A percentile compares a stretch with the other conserved stretches of the same genome.
Conservation (phyloP, 495 filamentous ascomycete species). For the Penicillium atrosanguineum region DNA sequence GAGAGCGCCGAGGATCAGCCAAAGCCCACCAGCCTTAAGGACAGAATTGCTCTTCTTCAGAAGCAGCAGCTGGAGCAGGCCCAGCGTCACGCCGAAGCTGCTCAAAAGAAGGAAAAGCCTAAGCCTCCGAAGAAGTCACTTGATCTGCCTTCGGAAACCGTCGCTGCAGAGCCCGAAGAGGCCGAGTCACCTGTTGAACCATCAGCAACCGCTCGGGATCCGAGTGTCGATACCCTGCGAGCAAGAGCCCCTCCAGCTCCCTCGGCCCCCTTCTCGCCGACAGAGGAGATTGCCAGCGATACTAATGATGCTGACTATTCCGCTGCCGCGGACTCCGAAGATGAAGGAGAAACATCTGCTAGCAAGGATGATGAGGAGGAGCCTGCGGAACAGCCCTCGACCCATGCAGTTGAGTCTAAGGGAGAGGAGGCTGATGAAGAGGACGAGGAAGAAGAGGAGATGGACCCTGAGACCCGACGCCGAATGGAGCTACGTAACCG, state of each 20-base stretch:
- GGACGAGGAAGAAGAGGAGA: constrained; percentile 84
- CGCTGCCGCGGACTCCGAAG: constrained; percentile 81
- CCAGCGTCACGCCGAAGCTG: constrained; percentile 71
- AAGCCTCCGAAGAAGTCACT: constrained; percentile 77
- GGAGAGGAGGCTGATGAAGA: constrained; percentile 50
- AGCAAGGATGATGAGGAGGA: constrained; percentile 75
- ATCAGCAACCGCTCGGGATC: constrained; percentile 38
- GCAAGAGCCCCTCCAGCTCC: constrained; percentile 42
- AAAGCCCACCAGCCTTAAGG: constrained; percentile 89
- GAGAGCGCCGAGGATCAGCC: constrained; percentile 67
- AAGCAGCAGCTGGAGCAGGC: constrained; percentile 90
- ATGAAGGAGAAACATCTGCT: constrained; percentile 70
- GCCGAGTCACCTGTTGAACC: constrained; percentile 50
- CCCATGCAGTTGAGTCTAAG: constrained; percentile 16
- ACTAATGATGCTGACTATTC: constrained; percentile 90
- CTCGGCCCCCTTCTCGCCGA: constrained; percentile 42
- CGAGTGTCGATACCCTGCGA: constrained; percentile 57
- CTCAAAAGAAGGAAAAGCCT: constrained; percentile 85
- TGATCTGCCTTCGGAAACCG: constrained; percentile 50
- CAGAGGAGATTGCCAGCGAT: constrained; percentile 62
- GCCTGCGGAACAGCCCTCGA: constrained; percentile 20
- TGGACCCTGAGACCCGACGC: constrained; percentile 84
- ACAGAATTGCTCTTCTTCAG: constrained; percentile 88
- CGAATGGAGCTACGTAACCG: constrained; percentile 86
- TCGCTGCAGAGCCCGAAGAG: constrained; percentile 16